Evolutionary conservation across 2,329 filamentous ascomycete genomes (phyloP).

Genomic region (Phyllosticta paracitricarpa): DNA sequence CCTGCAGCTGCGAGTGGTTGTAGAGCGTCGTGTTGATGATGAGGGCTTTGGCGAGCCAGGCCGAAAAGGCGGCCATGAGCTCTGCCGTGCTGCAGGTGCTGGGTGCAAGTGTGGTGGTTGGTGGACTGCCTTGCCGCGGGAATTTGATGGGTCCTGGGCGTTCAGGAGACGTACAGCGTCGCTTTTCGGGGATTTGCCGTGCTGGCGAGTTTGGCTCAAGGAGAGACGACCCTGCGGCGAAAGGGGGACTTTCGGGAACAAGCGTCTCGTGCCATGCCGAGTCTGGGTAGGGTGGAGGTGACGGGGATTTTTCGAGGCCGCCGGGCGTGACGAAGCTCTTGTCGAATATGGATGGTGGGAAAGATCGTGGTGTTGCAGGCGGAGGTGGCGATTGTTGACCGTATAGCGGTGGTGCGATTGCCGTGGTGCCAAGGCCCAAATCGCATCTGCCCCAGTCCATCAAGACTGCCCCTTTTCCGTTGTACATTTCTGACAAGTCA

Average conservation of each 20-base stretch:
- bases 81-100: neutral
- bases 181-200: neutral
- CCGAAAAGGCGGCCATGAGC: neutral
- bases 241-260: neutral
- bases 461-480: neutral
- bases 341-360: neutral
- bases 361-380: neutral
- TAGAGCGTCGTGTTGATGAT: neutral
- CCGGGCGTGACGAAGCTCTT: neutral
- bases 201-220: neutral
- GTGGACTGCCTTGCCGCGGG: neutral
- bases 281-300: neutral
- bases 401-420: neutral
- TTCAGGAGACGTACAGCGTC: neutral
- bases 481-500: neutral
- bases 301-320: neutral
- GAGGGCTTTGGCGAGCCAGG: neutral
- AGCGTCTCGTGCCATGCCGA: neutral
- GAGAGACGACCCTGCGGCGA: neutral
- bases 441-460: slow-evolving; percentile 2
- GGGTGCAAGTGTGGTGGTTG: too few species aligned
- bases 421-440: neutral
- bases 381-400: neutral
- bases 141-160: neutral
- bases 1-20: neutral